phyloP scores from a whole-genome alignment of 1,284 basidiomycete species.

The Abortiporus biennis region DNA sequence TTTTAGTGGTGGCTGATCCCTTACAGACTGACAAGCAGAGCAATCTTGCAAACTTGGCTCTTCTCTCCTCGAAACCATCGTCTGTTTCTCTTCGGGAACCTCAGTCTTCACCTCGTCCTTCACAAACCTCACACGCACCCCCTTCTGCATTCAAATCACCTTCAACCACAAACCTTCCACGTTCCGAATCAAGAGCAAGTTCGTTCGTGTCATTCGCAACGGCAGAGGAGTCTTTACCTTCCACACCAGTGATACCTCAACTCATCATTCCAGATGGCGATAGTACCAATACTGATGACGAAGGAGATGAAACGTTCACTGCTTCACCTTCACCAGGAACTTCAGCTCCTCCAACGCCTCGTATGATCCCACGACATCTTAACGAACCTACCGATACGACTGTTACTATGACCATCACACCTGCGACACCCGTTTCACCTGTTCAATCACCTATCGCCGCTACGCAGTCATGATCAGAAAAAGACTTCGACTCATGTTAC shows the following conservation, averaged over 20 bases:
- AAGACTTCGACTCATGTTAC: too few relatives aligned
- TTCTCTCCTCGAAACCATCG: too few relatives aligned
- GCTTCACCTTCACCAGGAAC: slow-evolving; percentile 1
- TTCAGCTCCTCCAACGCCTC: slow-evolving; percentile 16
- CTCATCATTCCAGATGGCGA: neutral
- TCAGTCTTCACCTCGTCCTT: too few relatives aligned
- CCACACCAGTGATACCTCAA: slow-evolving; percentile 3
- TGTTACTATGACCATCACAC: too few relatives aligned
- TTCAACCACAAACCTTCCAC: slow-evolving; percentile 9
- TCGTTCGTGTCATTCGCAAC: slow-evolving; percentile 26
- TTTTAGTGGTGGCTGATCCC: too few relatives aligned
- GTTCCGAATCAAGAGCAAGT: slow-evolving; percentile 25
- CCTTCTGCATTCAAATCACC: slow-evolving; percentile 24
- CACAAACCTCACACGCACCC: too few relatives aligned
- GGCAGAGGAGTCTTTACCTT: slow-evolving; percentile 18
- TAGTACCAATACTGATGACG: neutral
- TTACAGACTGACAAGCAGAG: too few relatives aligned
- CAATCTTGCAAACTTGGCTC: too few relatives aligned
- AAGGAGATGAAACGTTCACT: neutral
- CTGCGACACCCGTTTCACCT: too few relatives aligned
- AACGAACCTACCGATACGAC: slow-evolving; percentile 21
- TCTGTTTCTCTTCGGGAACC: too few relatives aligned
- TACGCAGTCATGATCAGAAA: too few relatives aligned
- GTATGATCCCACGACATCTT: slow-evolving; percentile 15
- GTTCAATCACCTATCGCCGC: too few relatives aligned